Evolutionary conservation across 164 flowering plant species (phyloP), one percentile per base, ranked within the genome.

Genomic region (Litsea cubeba): DNA sequence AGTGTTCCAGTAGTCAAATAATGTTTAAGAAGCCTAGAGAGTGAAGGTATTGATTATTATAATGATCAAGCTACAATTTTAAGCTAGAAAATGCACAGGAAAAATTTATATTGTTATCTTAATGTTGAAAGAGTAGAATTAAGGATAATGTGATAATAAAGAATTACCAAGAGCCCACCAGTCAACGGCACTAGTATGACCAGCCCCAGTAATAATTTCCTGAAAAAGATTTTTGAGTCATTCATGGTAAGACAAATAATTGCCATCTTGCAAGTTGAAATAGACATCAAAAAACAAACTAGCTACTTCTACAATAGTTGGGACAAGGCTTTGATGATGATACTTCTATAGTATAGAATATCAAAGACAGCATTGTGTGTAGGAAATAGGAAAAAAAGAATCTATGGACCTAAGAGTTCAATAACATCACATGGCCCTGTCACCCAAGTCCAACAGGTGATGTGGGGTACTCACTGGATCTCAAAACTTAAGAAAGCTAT

Each of bases 101-200:
- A 54, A 11, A 15, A 3, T 15, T 54, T 20, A 17, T 17, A 20
- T 14, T 15, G 20, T 15, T 54, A 17, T 54, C n/a, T 20, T 54
- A 20, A 54, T 54, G 15, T 54, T 54, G 17, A 14, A 54, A 54
- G 20, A 54, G 60, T 15, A 54, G n/a, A 54, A 20, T 17, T 54
- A 54, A 54, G 17, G n/a, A 54, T 3, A 54, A 54, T 54, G 60
- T 54, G 60, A 54, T 54, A 68, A 74, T 62, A 28, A 30, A 58
- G 46, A 75, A 69, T 92, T 88, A 95, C 99, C 99, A 54, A 95
- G 90, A 77, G 98, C 99, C 99, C 99, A 95, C 99, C 99, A 93
- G 76, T 95, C 99, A 79, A 95, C 98, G 72, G 97, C 99, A 84
- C 99, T 95, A 49, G 93, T 88, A 83, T 95, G 99, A 62, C 99